These are phyloP conservation scores for Citrus unshiu DNA, from an alignment of 345 rosid genomes.

Conservation along the genomic window DNA sequence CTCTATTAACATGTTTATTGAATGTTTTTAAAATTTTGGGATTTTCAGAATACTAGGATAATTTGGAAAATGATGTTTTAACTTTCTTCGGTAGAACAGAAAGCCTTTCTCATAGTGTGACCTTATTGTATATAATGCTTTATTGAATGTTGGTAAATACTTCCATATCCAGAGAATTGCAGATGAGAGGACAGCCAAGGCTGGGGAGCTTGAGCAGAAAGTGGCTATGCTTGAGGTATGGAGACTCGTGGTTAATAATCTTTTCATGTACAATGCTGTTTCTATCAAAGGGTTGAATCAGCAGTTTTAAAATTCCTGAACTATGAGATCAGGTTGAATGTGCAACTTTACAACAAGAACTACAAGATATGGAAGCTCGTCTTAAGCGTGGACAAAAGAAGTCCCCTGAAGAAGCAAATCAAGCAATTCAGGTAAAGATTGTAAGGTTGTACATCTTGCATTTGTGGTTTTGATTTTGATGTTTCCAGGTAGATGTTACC, in stretches of 20 bases:
- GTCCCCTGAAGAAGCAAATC: slow-evolving; percentile 85
- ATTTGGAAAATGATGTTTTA: slow-evolving; percentile 10
- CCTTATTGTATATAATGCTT: background rate
- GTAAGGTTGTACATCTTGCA: background rate
- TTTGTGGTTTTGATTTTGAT: background rate
- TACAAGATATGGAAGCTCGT: slow-evolving; percentile 89
- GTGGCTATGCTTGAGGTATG: slow-evolving; percentile 89
- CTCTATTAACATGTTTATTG: background rate
- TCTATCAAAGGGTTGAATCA: background rate
- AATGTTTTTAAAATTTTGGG: background rate
- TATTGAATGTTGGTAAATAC: slow-evolving; percentile 3
- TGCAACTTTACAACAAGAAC: slow-evolving; percentile 84
- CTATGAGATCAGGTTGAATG: slow-evolving; percentile 66
- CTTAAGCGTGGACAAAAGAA: slow-evolving; percentile 90
- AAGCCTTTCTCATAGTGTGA: background rate
- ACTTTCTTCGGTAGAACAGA: background rate
- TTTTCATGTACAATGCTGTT: slow-evolving; percentile 4
- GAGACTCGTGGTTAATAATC: slow-evolving; percentile 10
- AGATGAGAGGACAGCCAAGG: slow-evolving; percentile 89
- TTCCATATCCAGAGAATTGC: slow-evolving; percentile 59
- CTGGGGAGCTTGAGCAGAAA: slow-evolving; percentile 89
- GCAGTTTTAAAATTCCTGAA: slow-evolving; percentile 13
- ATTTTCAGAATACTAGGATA: background rate
- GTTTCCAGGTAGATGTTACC: background rate
- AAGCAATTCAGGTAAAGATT: slow-evolving; percentile 74